phyloP scores from a whole-genome alignment of 73 alveolate species.

The Diophrys sp. region DNA sequence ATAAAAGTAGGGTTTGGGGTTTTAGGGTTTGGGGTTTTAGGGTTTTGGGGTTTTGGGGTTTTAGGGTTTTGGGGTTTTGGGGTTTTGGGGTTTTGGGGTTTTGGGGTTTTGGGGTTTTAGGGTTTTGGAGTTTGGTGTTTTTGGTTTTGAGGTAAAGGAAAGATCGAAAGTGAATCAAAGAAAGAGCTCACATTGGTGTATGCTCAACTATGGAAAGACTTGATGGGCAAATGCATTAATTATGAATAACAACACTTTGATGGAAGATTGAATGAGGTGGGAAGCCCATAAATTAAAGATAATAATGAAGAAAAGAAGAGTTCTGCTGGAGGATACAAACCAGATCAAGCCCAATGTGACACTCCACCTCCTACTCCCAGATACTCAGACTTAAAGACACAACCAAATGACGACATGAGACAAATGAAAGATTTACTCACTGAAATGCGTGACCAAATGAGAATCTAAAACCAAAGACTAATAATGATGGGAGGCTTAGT shows the following conservation, averaged over 20 bases:
- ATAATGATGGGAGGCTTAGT: no score
- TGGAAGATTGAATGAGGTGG: neutral
- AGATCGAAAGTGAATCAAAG: conserved; percentile 7
- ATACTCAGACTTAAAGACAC: neutral
- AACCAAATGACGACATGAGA: neutral
- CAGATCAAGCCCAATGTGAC: neutral
- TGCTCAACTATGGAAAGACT: neutral
- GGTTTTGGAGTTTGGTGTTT: no score
- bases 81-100: no score
- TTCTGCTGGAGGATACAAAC: neutral
- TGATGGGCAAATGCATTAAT: neutral
- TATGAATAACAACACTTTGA: neutral
- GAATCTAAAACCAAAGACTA: neutral
- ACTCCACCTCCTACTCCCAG: neutral
- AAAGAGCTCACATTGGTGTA: neutral
- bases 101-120: no score
- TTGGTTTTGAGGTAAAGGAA: no score
- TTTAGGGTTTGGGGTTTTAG: no score
- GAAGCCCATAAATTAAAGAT: no score
- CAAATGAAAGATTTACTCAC: neutral
- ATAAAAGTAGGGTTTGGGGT: no score
- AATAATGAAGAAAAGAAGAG: neutral
- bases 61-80: no score
- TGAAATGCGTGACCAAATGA: neutral
- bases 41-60: no score